Percentiles rank a stretch among this genome's conserved stretches.
Evolutionary conservation across 306 rosid species (phyloP).

Genomic region (Ormosia semicastrata): DNA sequence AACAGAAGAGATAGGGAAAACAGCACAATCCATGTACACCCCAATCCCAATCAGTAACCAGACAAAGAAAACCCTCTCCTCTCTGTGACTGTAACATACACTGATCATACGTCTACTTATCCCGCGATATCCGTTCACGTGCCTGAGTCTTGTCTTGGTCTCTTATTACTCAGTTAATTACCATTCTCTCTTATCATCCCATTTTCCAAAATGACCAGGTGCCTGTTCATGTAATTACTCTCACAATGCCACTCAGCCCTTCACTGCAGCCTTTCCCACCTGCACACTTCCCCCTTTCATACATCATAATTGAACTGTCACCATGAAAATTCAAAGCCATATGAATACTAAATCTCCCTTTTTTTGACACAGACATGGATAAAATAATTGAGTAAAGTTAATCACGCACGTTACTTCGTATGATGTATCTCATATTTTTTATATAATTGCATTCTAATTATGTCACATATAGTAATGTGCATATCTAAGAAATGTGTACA

Average conservation of each 20-base stretch:
- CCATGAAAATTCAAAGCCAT: background rate
- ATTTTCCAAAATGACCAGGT: background rate
- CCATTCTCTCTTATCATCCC: background rate
- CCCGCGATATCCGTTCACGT: conserved; percentile 67
- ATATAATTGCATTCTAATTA: too few species aligned
- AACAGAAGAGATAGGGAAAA: too few species aligned
- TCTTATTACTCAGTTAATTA: background rate
- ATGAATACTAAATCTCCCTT: too few species aligned
- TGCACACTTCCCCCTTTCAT: background rate
- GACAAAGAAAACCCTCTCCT: background rate
- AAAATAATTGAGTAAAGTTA: too few species aligned
- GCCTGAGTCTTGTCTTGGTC: conserved; percentile 27
- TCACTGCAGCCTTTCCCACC: conserved; percentile 28
- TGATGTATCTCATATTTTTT: too few species aligned
- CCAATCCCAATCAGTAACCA: too few species aligned
- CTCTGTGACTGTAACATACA: background rate
- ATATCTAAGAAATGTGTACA: too few species aligned
- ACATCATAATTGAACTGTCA: background rate
- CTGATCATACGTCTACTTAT: conserved; percentile 34
- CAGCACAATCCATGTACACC: background rate
- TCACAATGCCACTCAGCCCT: background rate
- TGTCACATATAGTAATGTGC: too few species aligned
- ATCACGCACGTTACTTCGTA: too few species aligned
- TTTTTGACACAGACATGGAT: too few species aligned
- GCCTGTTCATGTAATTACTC: conserved; percentile 15